Evolutionary conservation across 208 protist genomes (phyloP).

Genomic region (Novymonas esmeraldas): DNA sequence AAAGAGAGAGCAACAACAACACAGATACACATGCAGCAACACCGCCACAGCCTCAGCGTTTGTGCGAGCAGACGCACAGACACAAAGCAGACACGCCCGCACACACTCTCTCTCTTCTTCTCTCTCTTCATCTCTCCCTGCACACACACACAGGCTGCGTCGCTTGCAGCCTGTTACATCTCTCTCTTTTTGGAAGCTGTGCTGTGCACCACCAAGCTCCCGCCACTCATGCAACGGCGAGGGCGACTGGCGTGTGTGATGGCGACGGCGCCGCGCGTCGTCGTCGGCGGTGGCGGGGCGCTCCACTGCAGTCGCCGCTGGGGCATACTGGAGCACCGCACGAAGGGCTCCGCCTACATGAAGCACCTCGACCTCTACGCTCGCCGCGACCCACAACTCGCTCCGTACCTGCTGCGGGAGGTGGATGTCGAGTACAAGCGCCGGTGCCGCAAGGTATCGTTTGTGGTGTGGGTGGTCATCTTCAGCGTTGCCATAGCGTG

Average conservation of each 20-base stretch:
- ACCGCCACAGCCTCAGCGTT: no score
- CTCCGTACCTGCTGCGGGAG: constrained; percentile 88
- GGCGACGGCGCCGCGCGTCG: not conserved
- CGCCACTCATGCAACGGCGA: constrained; percentile 12
- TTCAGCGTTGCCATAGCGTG: constrained; percentile 67
- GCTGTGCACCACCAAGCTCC: no score
- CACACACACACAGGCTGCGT: no score
- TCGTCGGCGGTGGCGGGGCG: constrained; percentile 11
- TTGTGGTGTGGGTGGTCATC: constrained; percentile 79
- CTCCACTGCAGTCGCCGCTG: constrained; percentile 45
- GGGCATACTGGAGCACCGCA: constrained; percentile 78
- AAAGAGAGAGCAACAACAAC: not conserved
- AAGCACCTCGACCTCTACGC: constrained; percentile 93
- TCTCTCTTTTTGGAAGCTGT: no score
- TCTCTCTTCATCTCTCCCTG: no score
- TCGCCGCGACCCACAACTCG: constrained; percentile 85
- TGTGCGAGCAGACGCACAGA: no score
- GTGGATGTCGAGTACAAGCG: constrained; percentile 92
- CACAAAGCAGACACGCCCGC: no score
- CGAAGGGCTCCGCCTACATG: constrained; percentile 86
- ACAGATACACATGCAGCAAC: no score
- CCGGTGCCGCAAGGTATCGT: constrained; percentile 85
- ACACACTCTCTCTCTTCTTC: no score
- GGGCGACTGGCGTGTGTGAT: constrained; percentile 3
- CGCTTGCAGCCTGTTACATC: no score